These are phyloP conservation scores for Cucurbita maxima DNA, from an alignment of 306 rosid species.

Conservation along the genomic window DNA sequence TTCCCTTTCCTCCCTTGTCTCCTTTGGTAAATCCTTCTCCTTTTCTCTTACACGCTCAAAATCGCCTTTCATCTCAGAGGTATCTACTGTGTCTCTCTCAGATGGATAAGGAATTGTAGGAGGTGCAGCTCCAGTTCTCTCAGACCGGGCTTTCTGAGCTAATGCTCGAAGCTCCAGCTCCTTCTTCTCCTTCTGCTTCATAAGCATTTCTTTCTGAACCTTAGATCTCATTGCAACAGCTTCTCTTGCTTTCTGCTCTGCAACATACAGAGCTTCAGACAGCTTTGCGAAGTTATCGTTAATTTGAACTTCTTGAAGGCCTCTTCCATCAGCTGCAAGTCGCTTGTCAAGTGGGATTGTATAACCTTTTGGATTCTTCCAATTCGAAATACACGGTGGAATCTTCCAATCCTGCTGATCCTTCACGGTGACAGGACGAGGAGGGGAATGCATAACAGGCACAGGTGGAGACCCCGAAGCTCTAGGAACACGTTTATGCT, in stretches of 20 bases:
- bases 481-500: constrained; percentile 78
- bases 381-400: constrained; percentile 80
- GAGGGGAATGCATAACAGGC: constrained; percentile 88
- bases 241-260: constrained; percentile 89
- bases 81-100: constrained; percentile 33
- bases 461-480: constrained; percentile 86
- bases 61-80: constrained; percentile 35
- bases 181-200: constrained; percentile 79
- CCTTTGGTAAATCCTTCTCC: constrained; percentile 47
- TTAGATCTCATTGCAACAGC: constrained; percentile 81
- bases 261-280: constrained; percentile 63
- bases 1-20: constrained; percentile 58
- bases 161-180: constrained; percentile 66
- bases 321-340: constrained; percentile 79
- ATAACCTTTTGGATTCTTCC: constrained; percentile 95
- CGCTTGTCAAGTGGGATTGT: constrained; percentile 80
- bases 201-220: constrained; percentile 74
- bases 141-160: constrained; percentile 68
- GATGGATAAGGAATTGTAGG: constrained; percentile 22
- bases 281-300: constrained; percentile 79
- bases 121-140: constrained; percentile 59
- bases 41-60: constrained; percentile 39
- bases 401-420: constrained; percentile 96
- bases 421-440: constrained; percentile 71
- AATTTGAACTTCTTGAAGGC: constrained; percentile 82